Evolutionary conservation across 192 early-diverging fungal genomes (phyloP).

Genomic region (Umbelopsis sp.): DNA sequence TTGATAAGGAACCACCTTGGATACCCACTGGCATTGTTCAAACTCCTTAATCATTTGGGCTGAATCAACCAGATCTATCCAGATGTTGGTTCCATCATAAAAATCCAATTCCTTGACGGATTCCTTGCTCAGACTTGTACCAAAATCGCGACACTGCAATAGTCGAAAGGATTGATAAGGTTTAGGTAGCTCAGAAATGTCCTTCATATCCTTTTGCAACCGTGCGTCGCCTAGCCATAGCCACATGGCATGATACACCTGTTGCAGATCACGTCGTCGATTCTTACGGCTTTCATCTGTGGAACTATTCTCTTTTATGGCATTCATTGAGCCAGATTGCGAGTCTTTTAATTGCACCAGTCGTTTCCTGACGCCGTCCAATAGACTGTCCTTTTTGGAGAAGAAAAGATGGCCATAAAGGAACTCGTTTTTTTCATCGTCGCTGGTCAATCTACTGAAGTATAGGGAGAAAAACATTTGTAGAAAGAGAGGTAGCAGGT

Average conservation of each 20-base stretch:
- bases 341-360: conserved; percentile 37
- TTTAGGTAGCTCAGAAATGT: conserved; percentile 31
- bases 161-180: conserved; percentile 35
- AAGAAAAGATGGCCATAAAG: conserved; percentile 46
- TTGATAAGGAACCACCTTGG: conserved; percentile 14
- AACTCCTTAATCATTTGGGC: conserved; percentile 11
- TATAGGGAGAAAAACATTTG: conserved; percentile 56
- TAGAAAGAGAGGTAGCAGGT: conserved; percentile 44
- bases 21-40: conserved; percentile 17
- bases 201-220: conserved; percentile 27
- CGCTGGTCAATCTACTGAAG: conserved; percentile 33
- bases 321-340: conserved; percentile 19
- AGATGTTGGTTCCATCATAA: conserved; percentile 28
- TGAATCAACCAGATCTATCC: conserved; percentile 40
- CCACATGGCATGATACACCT: conserved; percentile 47
- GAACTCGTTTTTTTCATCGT: conserved; percentile 1
- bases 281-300: conserved; percentile 10
- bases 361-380: conserved; percentile 40
- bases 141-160: conserved; percentile 22
- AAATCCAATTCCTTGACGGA: conserved; percentile 19
- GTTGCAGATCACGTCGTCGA: neutral
- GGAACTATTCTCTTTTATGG: conserved; percentile 18
- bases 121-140: neutral
- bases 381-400: conserved; percentile 32
- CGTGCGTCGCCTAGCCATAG: conserved; percentile 47